A percentile compares a stretch with the other conserved stretches of the same genome.
Conservation (phyloP, 495 filamentous ascomycete genomes). For the Lepidopterella palustris region DNA sequence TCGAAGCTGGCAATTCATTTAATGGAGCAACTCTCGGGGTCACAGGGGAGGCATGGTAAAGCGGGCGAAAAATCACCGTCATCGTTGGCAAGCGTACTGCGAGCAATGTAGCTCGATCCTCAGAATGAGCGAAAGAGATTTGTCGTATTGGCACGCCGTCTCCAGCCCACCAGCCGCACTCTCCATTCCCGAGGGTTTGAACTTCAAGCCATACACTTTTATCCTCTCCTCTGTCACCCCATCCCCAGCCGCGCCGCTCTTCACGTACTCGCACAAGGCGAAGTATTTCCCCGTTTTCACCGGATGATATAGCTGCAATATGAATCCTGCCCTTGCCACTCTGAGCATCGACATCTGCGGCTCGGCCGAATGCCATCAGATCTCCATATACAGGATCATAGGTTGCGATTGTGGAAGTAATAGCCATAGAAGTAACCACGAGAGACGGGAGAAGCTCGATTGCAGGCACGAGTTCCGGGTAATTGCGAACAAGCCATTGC, state of each 20-base stretch:
- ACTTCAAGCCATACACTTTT: constrained; percentile 37
- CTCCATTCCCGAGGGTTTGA: constrained; percentile 28
- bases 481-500: constrained; percentile 9
- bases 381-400: constrained; percentile 32
- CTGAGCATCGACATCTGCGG: constrained; percentile 18
- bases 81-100: constrained; percentile 27
- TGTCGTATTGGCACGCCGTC: constrained; percentile 56
- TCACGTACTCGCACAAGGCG: constrained; percentile 41
- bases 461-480: constrained; percentile 30
- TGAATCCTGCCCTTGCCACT: constrained; percentile 10
- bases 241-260: constrained; percentile 46
- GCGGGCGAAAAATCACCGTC: constrained; percentile 32
- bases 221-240: too few species aligned
- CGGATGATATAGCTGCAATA: constrained; percentile 45
- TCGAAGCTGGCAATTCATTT: constrained; percentile 38
- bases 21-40: neutral
- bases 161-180: constrained; percentile 51
- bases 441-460: constrained; percentile 18
- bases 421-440: constrained; percentile 28
- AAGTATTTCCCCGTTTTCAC: constrained; percentile 48
- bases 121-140: constrained; percentile 49
- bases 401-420: constrained; percentile 11
- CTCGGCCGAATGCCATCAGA: constrained; percentile 32
- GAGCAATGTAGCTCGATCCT: constrained; percentile 22
- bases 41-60: neutral